phyloP scores from a whole-genome alignment of 495 filamentous ascomycete genomes.

The Platismatia glauca region DNA sequence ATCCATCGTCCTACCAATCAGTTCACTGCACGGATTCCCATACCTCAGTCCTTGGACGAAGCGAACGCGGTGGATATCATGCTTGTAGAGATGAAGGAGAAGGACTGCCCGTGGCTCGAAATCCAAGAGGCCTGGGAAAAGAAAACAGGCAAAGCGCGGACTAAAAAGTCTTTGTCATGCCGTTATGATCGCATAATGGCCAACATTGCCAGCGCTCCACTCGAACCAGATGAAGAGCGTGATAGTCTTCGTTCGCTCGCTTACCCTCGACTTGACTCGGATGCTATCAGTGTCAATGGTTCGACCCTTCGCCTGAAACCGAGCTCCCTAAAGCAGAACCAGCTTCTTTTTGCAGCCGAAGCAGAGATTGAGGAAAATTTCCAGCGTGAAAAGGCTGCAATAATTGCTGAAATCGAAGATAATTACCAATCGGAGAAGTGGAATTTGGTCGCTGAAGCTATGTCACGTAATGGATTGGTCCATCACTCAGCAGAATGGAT shows the following conservation, averaged over 20 bases:
- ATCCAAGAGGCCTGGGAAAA: neutral
- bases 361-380: neutral
- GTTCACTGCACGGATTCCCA: neutral
- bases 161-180: neutral
- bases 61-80: neutral
- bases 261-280: neutral
- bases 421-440: slow-evolving; percentile 7
- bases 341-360: neutral
- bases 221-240: neutral
- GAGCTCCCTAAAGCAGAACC: neutral
- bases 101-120: neutral
- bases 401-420: slow-evolving; percentile 10
- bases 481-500: neutral
- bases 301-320: neutral
- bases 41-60: neutral
- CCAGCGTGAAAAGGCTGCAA: neutral
- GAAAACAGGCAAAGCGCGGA: neutral
- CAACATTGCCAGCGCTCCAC: neutral
- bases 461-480: slow-evolving; percentile 7
- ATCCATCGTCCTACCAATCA: neutral
- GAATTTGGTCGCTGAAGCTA: slow-evolving; percentile 6
- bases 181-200: neutral
- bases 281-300: neutral
- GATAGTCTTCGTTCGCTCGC: neutral
- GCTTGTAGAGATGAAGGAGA: neutral